phyloP scores from a whole-genome alignment of 768 basidiomycete species.

The Strobilomyces confusus region DNA sequence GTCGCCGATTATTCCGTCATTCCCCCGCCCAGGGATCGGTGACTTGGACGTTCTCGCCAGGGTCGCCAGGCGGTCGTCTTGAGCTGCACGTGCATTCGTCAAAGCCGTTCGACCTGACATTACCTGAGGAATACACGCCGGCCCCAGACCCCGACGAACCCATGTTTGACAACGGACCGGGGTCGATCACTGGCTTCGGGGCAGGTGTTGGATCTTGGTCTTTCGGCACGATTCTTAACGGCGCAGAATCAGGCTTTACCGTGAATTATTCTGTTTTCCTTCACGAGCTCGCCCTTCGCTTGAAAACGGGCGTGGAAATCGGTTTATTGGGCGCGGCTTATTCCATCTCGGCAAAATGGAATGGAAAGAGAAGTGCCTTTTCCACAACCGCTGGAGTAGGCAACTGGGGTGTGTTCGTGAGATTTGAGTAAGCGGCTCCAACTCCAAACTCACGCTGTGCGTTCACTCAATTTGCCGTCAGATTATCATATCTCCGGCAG shows the following conservation, averaged over 20 bases:
- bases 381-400: slow-evolving; percentile 43
- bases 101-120: slow-evolving; percentile 35
- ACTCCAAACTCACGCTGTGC: slow-evolving; percentile 3
- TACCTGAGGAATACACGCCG: slow-evolving; percentile 21
- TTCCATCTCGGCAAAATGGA: slow-evolving; percentile 48
- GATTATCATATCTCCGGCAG: slow-evolving; percentile 56
- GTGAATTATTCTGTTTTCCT: slow-evolving; percentile 51
- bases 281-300: slow-evolving; percentile 50
- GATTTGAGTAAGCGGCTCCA: slow-evolving; percentile 44
- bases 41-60: slow-evolving; percentile 25
- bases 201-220: slow-evolving; percentile 44
- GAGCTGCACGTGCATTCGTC: slow-evolving; percentile 43
- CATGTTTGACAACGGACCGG: slow-evolving; percentile 31
- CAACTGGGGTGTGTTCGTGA: slow-evolving; percentile 46
- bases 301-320: slow-evolving; percentile 47
- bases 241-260: slow-evolving; percentile 44
- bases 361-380: slow-evolving; percentile 40
- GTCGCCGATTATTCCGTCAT: slow-evolving; percentile 50
- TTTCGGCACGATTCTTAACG: slow-evolving; percentile 46
- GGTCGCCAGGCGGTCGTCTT: slow-evolving; percentile 26
- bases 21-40: slow-evolving; percentile 46
- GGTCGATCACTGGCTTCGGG: slow-evolving; percentile 51
- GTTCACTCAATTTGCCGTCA: slow-evolving; percentile 27
- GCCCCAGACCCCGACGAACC: slow-evolving; percentile 20
- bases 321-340: slow-evolving; percentile 44